Evolutionary conservation across 1,284 basidiomycete genomes (phyloP).

Genomic region (Malassezia nana): DNA sequence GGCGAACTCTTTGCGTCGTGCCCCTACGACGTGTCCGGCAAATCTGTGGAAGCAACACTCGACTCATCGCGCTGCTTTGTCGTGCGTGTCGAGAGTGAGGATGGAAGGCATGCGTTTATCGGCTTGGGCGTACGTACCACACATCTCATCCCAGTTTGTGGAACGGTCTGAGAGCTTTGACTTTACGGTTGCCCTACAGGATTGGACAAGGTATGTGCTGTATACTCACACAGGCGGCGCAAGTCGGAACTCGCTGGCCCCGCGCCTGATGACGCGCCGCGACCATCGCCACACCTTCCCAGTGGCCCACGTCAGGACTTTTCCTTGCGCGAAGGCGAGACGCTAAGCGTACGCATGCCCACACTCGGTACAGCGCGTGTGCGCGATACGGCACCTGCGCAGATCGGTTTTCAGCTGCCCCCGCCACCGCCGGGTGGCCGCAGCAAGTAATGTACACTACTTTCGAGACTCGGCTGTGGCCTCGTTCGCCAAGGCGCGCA

Average conservation of each 20-base stretch:
- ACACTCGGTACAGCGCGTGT: background rate
- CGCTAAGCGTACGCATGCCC: constrained; percentile 56
- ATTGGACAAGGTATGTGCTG: constrained; percentile 69
- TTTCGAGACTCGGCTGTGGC: background rate
- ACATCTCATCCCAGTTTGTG: constrained; percentile 26
- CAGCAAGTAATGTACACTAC: background rate
- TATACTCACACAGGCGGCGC: constrained; percentile 23
- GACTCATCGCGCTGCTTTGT: constrained; percentile 96
- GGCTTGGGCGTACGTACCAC: constrained; percentile 39
- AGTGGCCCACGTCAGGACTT: constrained; percentile 75
- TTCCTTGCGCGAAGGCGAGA: constrained; percentile 88
- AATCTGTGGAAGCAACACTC: constrained; percentile 83
- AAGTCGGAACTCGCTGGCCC: constrained; percentile 24
- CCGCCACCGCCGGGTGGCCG: constrained; percentile 11
- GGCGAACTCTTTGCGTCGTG: constrained; percentile 75
- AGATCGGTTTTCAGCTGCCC: constrained; percentile 12
- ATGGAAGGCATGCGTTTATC: constrained; percentile 37
- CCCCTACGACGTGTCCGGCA: constrained; percentile 67
- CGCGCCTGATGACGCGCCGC: constrained; percentile 12
- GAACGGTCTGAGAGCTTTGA: constrained; percentile 43
- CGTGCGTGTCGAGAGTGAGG: constrained; percentile 60
- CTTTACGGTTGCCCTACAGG: constrained; percentile 64
- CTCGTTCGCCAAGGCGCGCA: constrained; percentile 15
- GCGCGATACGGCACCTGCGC: background rate
- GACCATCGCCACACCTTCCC: constrained; percentile 51